phyloP scores from a whole-genome alignment of 768 basidiomycete genomes.

The Rhodotorula graminis region DNA sequence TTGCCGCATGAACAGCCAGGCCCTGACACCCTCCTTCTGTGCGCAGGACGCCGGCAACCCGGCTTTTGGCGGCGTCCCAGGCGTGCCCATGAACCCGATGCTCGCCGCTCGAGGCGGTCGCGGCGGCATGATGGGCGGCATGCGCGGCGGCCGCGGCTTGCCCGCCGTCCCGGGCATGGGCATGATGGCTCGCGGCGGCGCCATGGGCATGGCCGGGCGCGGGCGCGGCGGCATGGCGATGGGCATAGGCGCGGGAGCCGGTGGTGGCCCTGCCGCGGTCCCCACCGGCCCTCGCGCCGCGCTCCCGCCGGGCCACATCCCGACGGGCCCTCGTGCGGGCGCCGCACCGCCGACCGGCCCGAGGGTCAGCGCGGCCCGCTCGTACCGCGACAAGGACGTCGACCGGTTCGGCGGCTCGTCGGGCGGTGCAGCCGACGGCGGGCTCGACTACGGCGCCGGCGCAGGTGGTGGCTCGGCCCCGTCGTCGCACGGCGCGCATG shows the following conservation, averaged over 20 bases:
- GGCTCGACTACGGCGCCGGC: constrained; percentile 35
- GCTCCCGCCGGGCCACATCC: constrained; percentile 11
- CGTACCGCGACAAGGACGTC: constrained; percentile 36
- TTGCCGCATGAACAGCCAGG: too few species aligned
- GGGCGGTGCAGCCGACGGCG: background rate
- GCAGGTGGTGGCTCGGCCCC: too few species aligned
- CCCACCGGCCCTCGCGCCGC: constrained; percentile 26
- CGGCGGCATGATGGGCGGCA: background rate
- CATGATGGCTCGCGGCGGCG: background rate
- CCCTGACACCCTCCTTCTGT: background rate
- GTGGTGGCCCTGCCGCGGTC: background rate
- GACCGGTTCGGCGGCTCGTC: constrained; percentile 10
- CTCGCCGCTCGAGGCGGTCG: constrained; percentile 12
- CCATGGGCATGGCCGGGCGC: constrained; percentile 4
- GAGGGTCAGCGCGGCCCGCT: constrained; percentile 6
- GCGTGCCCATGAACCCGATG: background rate
- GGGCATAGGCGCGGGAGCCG: background rate
- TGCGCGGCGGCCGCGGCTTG: background rate
- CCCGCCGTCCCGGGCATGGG: background rate
- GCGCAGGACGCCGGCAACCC: constrained; percentile 7
- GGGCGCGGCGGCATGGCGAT: constrained; percentile 6
- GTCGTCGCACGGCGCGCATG: too few species aligned
- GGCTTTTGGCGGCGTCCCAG: background rate
- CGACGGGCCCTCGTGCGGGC: constrained; percentile 24
- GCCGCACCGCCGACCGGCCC: background rate